Conservation (phyloP, 495 filamentous ascomycete genomes). For the Aspergillus bertholletiae region DNA sequence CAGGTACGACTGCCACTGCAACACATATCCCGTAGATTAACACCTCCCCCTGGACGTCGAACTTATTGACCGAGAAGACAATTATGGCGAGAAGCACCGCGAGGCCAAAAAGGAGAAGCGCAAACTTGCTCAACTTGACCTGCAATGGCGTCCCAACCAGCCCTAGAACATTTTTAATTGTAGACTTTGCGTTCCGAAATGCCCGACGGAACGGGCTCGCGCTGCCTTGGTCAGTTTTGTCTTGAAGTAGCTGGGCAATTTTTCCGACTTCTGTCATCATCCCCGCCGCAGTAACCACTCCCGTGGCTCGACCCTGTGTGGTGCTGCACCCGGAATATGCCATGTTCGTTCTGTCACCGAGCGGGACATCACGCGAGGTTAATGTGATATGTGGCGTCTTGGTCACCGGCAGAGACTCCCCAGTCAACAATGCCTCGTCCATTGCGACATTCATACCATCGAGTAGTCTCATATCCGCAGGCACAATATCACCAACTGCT, state of each 20-base stretch:
- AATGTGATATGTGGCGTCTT: conserved; percentile 70
- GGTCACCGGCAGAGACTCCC: conserved; percentile 65
- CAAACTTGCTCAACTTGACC: conserved; percentile 74
- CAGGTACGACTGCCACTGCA: conserved; percentile 71
- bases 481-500: conserved; percentile 67
- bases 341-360: conserved; percentile 70
- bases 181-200: conserved; percentile 55
- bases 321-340: conserved; percentile 66
- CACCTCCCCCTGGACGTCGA: conserved; percentile 65
- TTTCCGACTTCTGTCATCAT: conserved; percentile 85
- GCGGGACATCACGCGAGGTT: conserved; percentile 45
- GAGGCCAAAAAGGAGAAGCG: conserved; percentile 69
- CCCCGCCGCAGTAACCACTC: conserved; percentile 65
- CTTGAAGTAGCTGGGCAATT: conserved; percentile 57
- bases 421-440: conserved; percentile 69
- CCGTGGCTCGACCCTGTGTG: conserved; percentile 63
- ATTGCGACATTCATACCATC: conserved; percentile 76
- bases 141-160: conserved; percentile 79
- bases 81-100: conserved; percentile 74
- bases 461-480: conserved; percentile 65
- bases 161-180: conserved; percentile 59
- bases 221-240: conserved; percentile 58
- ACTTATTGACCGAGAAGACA: conserved; percentile 74
- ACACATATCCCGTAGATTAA: conserved; percentile 78
- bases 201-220: conserved; percentile 60